These are phyloP conservation scores for Calonectria pteridis DNA, from an alignment of 2,329 filamentous ascomycete genomes.

Conservation along the genomic window DNA sequence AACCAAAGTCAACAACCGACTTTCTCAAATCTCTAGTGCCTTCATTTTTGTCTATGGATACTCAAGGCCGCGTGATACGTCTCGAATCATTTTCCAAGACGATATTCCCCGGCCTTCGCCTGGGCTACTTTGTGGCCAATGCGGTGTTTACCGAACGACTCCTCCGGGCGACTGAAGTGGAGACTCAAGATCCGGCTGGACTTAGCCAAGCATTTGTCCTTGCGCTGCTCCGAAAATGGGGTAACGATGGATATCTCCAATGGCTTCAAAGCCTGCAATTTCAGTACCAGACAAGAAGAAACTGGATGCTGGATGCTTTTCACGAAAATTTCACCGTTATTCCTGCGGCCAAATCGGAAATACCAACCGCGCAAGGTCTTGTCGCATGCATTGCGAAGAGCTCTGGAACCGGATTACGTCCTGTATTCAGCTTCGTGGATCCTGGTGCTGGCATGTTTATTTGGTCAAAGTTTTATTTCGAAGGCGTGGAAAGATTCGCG, in stretches of 20 bases:
- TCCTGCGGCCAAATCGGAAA: constrained; percentile 31
- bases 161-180: constrained; percentile 55
- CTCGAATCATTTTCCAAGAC: constrained; percentile 43
- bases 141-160: constrained; percentile 46
- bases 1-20: constrained; percentile 4
- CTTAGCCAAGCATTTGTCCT: constrained; percentile 65
- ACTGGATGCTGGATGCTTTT: constrained; percentile 72
- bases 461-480: constrained; percentile 48
- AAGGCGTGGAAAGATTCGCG: constrained; percentile 26
- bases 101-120: constrained; percentile 22
- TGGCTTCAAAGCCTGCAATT: constrained; percentile 79
- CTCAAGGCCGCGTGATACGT: constrained; percentile 43
- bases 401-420: constrained; percentile 6
- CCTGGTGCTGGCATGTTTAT: constrained; percentile 50
- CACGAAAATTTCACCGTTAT: constrained; percentile 33
- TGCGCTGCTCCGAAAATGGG: constrained; percentile 70
- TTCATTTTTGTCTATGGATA: constrained; percentile 42
- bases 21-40: constrained; percentile 37
- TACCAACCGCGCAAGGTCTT: constrained; percentile 30
- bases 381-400: constrained; percentile 35
- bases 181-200: constrained; percentile 77
- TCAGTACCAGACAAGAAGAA: constrained; percentile 75
- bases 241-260: constrained; percentile 78
- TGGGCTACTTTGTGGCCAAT: constrained; percentile 61
- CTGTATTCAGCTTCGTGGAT: constrained; percentile 46